These are phyloP conservation scores for Talaromyces rugulosus DNA, from an alignment of 2,329 filamentous ascomycete genomes.

Conservation along the genomic window DNA sequence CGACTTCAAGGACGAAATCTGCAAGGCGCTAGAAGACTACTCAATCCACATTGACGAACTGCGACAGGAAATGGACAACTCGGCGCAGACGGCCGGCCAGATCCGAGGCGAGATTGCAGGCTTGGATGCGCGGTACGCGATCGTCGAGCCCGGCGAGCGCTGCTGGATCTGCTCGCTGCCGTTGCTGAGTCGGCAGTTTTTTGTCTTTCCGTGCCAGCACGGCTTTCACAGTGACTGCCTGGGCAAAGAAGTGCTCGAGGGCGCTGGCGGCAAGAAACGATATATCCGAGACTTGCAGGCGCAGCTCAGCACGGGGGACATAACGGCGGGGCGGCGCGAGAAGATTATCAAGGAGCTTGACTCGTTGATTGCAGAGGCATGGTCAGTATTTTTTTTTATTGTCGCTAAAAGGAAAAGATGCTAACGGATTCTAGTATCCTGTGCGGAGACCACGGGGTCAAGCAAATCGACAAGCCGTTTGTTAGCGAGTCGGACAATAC, in stretches of 20 bases:
- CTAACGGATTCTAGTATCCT: slow-evolving; percentile 61
- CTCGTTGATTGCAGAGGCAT: slow-evolving; percentile 82
- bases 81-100: slow-evolving; percentile 78
- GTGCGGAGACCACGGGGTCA: slow-evolving; percentile 92
- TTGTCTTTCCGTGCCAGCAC: slow-evolving; percentile 97
- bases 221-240: slow-evolving; percentile 96
- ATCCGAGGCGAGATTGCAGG: slow-evolving; percentile 86
- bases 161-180: slow-evolving; percentile 87
- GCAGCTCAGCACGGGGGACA: slow-evolving; percentile 72
- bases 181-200: slow-evolving; percentile 85
- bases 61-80: slow-evolving; percentile 94
- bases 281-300: slow-evolving; percentile 81
- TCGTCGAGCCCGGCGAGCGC: slow-evolving; percentile 92
- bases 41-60: slow-evolving; percentile 82
- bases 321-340: slow-evolving; percentile 68
- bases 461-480: slow-evolving; percentile 90
- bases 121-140: slow-evolving; percentile 84
- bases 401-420: neutral
- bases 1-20: slow-evolving; percentile 99
- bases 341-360: slow-evolving; percentile 84
- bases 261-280: slow-evolving; percentile 71
- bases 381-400: slow-evolving; percentile 50
- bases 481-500: slow-evolving; percentile 67
- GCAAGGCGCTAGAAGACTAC: slow-evolving; percentile 87
- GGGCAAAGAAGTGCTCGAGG: slow-evolving; percentile 77